These are phyloP conservation scores for Nakazawaea siamensis DNA, from an alignment of 805 yeast genomes.

Conservation along the genomic window DNA sequence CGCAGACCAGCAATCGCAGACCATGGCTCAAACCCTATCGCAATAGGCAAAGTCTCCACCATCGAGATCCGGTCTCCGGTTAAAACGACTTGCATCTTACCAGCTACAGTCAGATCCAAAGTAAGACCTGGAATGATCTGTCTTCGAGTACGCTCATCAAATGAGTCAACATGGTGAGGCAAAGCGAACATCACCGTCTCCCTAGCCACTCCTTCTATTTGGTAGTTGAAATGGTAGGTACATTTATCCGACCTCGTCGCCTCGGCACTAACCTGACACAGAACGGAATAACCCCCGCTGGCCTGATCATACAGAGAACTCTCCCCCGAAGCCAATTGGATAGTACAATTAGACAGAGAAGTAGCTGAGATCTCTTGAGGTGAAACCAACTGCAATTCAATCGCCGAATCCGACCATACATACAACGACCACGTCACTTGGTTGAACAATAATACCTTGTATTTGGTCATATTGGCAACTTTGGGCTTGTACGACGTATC, in stretches of 20 bases:
- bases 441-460: conserved; percentile 37
- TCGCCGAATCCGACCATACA: conserved; percentile 16
- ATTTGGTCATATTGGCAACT: conserved; percentile 31
- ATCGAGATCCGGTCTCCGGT: conserved; percentile 24
- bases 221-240: conserved; percentile 33
- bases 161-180: conserved; percentile 42
- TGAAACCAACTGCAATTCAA: conserved; percentile 1
- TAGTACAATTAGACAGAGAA: conserved; percentile 1
- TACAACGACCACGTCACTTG: conserved; percentile 54
- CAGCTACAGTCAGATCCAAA: conserved; percentile 48
- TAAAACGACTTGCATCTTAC: conserved; percentile 38
- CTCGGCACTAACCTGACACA: conserved; percentile 1
- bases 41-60: conserved; percentile 21
- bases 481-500: conserved; percentile 26
- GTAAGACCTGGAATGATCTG: conserved; percentile 15
- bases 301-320: conserved; percentile 23
- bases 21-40: conserved; percentile 51
- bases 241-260: conserved; percentile 21
- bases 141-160: conserved; percentile 16
- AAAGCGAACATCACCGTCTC: conserved; percentile 35
- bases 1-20: conserved; percentile 23
- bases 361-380: conserved; percentile 4
- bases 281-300: conserved; percentile 24
- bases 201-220: conserved; percentile 18
- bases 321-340: conserved; percentile 28